These are phyloP conservation scores for Trypanosomatidae sp. DNA, from an alignment of 208 protist genomes.

Conservation along the genomic window DNA sequence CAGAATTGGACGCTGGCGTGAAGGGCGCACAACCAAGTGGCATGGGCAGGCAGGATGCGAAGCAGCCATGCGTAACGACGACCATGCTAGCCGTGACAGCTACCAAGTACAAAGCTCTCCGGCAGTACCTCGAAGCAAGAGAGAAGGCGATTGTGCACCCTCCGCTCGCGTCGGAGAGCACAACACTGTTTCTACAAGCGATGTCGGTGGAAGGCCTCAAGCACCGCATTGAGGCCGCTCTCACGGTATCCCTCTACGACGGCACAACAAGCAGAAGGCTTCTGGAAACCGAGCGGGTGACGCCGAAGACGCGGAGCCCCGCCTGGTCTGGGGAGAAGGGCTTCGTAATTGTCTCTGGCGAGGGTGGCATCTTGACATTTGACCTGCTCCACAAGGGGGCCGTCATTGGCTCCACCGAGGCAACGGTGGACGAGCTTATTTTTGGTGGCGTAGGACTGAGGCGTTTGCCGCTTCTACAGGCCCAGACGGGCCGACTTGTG, in stretches of 20 bases:
- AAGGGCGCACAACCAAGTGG: neutral
- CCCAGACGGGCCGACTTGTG: conserved; percentile 43
- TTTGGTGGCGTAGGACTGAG: conserved; percentile 75
- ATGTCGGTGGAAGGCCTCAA: conserved; percentile 67
- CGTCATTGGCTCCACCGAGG: conserved; percentile 63
- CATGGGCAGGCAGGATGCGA: neutral
- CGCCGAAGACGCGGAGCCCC: conserved; percentile 73
- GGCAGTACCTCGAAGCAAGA: conserved; percentile 38
- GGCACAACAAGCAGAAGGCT: conserved; percentile 38
- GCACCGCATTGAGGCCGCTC: conserved; percentile 77
- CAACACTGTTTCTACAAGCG: conserved; percentile 60
- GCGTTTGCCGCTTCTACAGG: conserved; percentile 47
- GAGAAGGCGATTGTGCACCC: conserved; percentile 3
- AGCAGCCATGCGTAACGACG: conserved; percentile 38
- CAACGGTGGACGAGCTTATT: conserved; percentile 70
- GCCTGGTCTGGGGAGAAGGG: conserved; percentile 60
- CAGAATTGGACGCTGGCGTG: conserved; percentile 1
- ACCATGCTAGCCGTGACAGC: conserved; percentile 74
- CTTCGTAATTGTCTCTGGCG: conserved; percentile 47
- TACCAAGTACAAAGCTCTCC: conserved; percentile 60
- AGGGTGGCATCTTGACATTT: conserved; percentile 64
- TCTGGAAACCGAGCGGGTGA: conserved; percentile 54
- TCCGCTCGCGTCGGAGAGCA: conserved; percentile 1
- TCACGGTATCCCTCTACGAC: conserved; percentile 49
- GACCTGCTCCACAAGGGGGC: conserved; percentile 70